Evolutionary conservation across 1,284 basidiomycete species (phyloP), one percentile per base, ranked within the genome.

Genomic region (Golubevia pallescens): DNA sequence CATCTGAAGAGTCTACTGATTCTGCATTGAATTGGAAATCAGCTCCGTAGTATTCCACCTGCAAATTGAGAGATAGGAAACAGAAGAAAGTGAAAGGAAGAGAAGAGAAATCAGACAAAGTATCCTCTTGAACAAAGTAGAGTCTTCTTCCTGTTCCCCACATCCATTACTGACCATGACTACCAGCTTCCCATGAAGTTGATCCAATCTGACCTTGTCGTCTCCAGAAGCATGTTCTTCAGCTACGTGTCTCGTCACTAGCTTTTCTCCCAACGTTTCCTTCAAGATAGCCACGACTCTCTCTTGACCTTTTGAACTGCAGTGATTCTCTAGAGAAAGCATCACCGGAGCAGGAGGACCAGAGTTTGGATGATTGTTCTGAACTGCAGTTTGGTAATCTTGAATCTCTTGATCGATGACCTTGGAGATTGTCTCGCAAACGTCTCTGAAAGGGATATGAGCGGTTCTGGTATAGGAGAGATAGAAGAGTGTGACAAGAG

Each of bases 271-370:
- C 88, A 90, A 91, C 0, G 86, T 86, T 7, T 87, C 87, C 67
- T 87, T 84, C 88, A 91, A 88, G 61, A 90, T 88, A 38, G 84
- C 77, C n/a, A 90, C 89, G 23, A 91, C 82, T 65, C 90, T 87
- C 38, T 85, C 79, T 76, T 91, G 90, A 0, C 88, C 87, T 23
- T 86, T 86, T 0, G 87, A 78, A 2, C 86, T 86, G 55, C 91
- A 90, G 73, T 91, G 90, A 70, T 90, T 91, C 74, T 91, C 91
- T 8, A 91, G 86, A 59, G 89, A 90, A 52, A 91, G 87, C 61
- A 91, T 78, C n/a, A 91, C 86, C 1, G 90, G 90, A 0, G 70
- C 67, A 1, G 71, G 67, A 8, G 56, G 63, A 28, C 20, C 51
- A 1, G 62, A 57, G 7, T 24, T 24, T 10, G 38, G 67, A 24